A percentile compares a stretch with the other conserved stretches of the same genome.
Evolutionary conservation across 495 filamentous ascomycete genomes (phyloP).

Genomic region (Aspergillus indologenus): DNA sequence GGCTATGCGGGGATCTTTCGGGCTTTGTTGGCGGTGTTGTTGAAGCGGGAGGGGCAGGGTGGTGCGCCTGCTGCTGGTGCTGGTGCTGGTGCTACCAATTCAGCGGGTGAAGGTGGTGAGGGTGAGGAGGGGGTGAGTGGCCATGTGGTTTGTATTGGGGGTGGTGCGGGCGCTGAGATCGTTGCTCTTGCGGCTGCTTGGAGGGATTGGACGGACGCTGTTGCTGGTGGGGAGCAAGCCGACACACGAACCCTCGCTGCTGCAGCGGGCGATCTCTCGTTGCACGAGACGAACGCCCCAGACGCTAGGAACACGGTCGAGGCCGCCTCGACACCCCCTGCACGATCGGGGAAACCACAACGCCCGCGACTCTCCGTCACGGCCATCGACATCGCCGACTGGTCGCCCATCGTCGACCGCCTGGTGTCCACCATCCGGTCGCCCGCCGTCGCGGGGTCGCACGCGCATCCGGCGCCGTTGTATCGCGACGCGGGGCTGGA

Average conservation of each 20-base stretch:
- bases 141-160: conserved; percentile 71
- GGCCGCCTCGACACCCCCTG: background rate
- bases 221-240: conserved; percentile 1
- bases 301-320: background rate
- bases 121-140: conserved; percentile 1
- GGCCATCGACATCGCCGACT: conserved; percentile 77
- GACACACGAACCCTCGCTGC: background rate
- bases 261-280: conserved; percentile 20
- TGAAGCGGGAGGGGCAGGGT: background rate
- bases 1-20: conserved; percentile 70
- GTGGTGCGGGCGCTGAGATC: conserved; percentile 81
- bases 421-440: conserved; percentile 47
- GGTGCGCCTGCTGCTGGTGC: too few relatives aligned
- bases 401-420: conserved; percentile 57
- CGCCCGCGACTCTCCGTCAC: conserved; percentile 47
- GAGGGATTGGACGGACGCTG: conserved; percentile 32
- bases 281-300: conserved; percentile 7
- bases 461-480: conserved; percentile 53
- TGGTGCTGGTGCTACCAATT: too few relatives aligned
- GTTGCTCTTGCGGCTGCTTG: conserved; percentile 69
- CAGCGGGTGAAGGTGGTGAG: too few relatives aligned
- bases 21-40: conserved; percentile 27
- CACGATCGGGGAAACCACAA: background rate
- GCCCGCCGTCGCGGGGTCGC: conserved; percentile 28
- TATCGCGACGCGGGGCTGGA: conserved; percentile 7